phyloP scores from a whole-genome alignment of 176 grass and related monocot genomes.

The Oryza glumipatula region DNA sequence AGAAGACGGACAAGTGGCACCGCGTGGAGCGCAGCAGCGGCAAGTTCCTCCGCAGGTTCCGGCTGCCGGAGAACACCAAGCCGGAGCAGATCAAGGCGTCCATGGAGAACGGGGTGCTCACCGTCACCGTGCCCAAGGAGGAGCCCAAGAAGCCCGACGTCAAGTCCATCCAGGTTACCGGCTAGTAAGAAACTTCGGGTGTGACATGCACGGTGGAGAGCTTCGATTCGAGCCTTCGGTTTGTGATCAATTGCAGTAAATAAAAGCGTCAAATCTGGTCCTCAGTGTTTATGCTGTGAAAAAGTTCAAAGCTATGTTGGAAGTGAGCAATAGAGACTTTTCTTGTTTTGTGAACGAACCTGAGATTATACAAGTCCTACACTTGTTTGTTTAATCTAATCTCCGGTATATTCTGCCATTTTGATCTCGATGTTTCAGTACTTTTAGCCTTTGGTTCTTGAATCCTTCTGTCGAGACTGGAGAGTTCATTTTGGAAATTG shows the following conservation, averaged over 20 bases:
- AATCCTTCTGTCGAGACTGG: too few species aligned
- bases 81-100: conserved; percentile 31
- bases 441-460: too few species aligned
- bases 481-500: too few species aligned
- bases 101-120: conserved; percentile 47
- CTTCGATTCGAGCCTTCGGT: not conserved
- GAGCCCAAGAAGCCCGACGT: conserved; percentile 32
- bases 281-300: not conserved
- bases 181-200: not conserved
- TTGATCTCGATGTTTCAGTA: too few species aligned
- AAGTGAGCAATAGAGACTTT: not conserved
- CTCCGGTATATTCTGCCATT: too few species aligned
- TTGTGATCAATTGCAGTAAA: not conserved
- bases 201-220: not conserved
- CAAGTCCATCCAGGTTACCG: conserved; percentile 40
- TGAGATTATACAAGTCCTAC: not conserved
- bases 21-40: conserved; percentile 39
- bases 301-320: not conserved
- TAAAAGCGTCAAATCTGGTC: not conserved
- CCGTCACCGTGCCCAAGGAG: conserved; percentile 40
- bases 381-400: too few species aligned
- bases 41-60: conserved; percentile 29
- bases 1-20: conserved; percentile 34
- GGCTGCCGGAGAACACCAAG: conserved; percentile 40
- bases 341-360: not conserved